Conservation (phyloP, 1,139 yeast species). For the Tardiomyces depauwii region DNA sequence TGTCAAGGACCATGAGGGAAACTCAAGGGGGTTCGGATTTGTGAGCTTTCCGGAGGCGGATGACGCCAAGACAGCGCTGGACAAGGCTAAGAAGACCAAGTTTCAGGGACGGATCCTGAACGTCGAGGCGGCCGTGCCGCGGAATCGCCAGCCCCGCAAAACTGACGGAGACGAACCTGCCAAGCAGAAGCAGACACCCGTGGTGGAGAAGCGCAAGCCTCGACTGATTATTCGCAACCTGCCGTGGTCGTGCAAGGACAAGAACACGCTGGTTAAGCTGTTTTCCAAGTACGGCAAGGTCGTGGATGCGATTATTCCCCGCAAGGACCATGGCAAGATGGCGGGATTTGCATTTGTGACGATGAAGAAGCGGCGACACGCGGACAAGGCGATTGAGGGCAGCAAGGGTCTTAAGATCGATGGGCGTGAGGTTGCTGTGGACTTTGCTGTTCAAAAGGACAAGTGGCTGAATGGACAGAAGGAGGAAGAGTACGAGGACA, state of each 20-base stretch:
- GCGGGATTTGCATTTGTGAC: constrained; percentile 92
- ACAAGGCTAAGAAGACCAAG: constrained; percentile 52
- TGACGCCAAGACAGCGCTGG: constrained; percentile 70
- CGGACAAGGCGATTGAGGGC: constrained; percentile 71
- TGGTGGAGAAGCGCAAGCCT: constrained; percentile 55
- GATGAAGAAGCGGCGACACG: constrained; percentile 71
- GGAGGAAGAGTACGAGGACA: constrained; percentile 29
- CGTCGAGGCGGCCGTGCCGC: constrained; percentile 83
- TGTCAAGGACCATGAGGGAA: constrained; percentile 54
- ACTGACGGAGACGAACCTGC: neutral
- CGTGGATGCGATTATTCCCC: constrained; percentile 80
- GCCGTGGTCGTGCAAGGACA: constrained; percentile 91
- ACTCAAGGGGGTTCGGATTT: constrained; percentile 89
- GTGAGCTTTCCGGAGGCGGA: constrained; percentile 82
- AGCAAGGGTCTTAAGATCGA: constrained; percentile 65
- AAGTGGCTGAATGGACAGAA: constrained; percentile 51
- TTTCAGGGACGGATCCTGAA: constrained; percentile 57
- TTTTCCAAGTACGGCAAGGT: constrained; percentile 80
- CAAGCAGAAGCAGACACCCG: constrained; percentile 8
- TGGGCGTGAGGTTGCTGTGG: constrained; percentile 90
- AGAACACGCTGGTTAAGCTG: constrained; percentile 54
- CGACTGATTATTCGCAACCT: constrained; percentile 80
- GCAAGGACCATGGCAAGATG: constrained; percentile 81
- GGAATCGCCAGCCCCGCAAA: constrained; percentile 56
- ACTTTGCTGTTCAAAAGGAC: constrained; percentile 80